These are phyloP conservation scores for Podospora tetraspora DNA, from an alignment of 495 filamentous ascomycete species.

Conservation along the genomic window DNA sequence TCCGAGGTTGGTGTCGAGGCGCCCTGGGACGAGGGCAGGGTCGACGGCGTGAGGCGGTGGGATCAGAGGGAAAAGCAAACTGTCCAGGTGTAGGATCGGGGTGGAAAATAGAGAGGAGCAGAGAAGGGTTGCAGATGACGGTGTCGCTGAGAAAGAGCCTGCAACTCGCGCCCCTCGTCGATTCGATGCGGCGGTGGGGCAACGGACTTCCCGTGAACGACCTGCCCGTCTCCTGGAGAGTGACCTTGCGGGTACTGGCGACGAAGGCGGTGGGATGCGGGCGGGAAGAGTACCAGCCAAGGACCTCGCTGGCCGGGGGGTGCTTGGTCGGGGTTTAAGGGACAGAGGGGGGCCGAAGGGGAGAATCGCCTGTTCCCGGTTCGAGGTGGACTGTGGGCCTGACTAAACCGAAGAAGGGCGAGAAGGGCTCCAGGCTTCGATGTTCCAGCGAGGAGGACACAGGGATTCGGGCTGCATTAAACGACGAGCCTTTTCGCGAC, in stretches of 20 bases:
- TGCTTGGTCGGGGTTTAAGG: background rate
- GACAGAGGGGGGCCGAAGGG: background rate
- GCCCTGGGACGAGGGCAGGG: background rate
- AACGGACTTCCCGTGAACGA: background rate
- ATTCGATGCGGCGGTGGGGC: conserved; percentile 22
- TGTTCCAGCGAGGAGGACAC: background rate
- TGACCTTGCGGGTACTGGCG: conserved; percentile 22
- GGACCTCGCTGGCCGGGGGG: background rate
- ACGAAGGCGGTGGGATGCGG: background rate
- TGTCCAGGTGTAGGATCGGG: conserved; percentile 2
- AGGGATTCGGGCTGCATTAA: conserved; percentile 3
- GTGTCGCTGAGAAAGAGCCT: conserved; percentile 10
- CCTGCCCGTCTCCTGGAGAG: background rate
- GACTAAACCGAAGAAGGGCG: conserved; percentile 6
- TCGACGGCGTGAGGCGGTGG: background rate
- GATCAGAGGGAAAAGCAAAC: background rate
- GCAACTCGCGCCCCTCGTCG: conserved; percentile 11
- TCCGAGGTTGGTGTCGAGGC: background rate
- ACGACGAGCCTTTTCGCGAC: background rate
- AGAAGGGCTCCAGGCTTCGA: background rate
- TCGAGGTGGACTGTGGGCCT: conserved; percentile 1
- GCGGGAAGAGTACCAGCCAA: background rate
- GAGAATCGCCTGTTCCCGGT: background rate
- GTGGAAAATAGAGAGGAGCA: conserved; percentile 10
- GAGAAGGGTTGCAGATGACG: conserved; percentile 17